Conservation (phyloP, 2,329 filamentous ascomycete genomes). For the Colletotrichum tabaci region DNA sequence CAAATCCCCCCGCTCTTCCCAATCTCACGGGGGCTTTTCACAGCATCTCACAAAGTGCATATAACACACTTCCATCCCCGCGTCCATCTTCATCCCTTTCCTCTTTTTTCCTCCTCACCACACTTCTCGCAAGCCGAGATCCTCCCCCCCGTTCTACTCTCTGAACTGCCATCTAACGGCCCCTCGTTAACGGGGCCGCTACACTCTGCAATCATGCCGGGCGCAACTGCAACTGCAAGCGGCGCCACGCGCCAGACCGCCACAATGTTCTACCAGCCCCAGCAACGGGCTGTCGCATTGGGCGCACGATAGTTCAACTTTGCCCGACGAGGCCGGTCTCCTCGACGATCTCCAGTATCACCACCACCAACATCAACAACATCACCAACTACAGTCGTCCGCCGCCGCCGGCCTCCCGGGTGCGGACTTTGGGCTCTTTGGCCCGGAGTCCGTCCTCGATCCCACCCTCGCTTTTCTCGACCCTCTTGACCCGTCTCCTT, state of each 20-base stretch:
- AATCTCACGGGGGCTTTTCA: not conserved
- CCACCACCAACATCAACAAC: conserved; percentile 4
- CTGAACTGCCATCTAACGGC: conserved; percentile 19
- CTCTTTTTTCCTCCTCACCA: not conserved
- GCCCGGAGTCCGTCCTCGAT: conserved; percentile 35
- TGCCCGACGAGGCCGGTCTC: conserved; percentile 33
- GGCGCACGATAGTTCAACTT: conserved; percentile 31
- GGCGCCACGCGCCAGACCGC: conserved; percentile 18
- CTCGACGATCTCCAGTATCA: conserved; percentile 19
- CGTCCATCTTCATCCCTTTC: not conserved
- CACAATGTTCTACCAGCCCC: conserved; percentile 33
- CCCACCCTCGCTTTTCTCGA: conserved; percentile 32
- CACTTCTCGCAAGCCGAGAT: conserved; percentile 24
- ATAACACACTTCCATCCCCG: conserved; percentile 14
- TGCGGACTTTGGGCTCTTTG: conserved; percentile 33
- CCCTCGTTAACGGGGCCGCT: conserved; percentile 38
- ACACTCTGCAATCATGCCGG: conserved; percentile 43
- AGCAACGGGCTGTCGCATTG: conserved; percentile 23
- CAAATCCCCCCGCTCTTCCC: no score
- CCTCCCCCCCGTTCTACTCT: not conserved
- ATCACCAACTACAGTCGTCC: conserved; percentile 20
- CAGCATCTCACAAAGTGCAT: conserved; percentile 10
- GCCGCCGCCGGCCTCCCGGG: conserved; percentile 32
- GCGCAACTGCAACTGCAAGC: conserved; percentile 29
- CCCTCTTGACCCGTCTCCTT: conserved; percentile 33